phyloP scores from a whole-genome alignment of 225 moss, liverwort and hornwort genomes.

The Bryum argenteum region DNA sequence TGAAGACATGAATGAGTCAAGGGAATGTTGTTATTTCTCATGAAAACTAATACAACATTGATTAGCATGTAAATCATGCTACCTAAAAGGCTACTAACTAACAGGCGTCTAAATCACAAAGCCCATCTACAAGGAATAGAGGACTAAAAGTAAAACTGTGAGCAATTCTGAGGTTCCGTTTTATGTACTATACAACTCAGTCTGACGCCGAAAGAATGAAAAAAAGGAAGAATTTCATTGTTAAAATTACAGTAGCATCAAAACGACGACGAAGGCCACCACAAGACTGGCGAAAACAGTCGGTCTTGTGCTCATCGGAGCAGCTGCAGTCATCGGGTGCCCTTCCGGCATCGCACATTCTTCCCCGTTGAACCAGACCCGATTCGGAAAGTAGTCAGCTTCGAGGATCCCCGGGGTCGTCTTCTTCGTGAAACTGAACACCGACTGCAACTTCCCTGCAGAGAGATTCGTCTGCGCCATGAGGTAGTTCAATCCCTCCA shows the following conservation, averaged over 20 bases:
- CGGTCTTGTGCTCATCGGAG: constrained; percentile 1
- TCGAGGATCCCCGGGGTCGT: constrained; percentile 32
- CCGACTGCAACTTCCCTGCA: constrained; percentile 59
- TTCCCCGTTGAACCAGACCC: constrained; percentile 83
- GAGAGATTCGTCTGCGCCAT: constrained; percentile 37
- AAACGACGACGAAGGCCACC: neutral
- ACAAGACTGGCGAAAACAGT: neutral
- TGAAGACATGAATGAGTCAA: no score
- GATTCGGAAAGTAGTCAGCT: constrained; percentile 53
- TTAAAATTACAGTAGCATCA: constrained; percentile 4
- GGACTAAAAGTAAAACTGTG: neutral
- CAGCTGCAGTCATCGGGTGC: constrained; percentile 28
- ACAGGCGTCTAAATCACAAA: neutral
- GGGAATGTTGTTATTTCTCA: no score
- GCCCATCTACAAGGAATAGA: neutral
- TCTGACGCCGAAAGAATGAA: constrained; percentile 63
- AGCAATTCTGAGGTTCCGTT: constrained; percentile 31
- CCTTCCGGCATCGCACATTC: constrained; percentile 60
- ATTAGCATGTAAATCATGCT: no score
- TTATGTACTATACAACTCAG: constrained; percentile 67
- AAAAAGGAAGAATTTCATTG: neutral
- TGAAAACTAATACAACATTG: no score
- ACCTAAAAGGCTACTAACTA: no score
- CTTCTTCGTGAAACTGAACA: constrained; percentile 55
- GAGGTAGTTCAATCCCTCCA: constrained; percentile 52